Conservation (phyloP, 2,329 filamentous ascomycete species). For the Truncatella angustata region DNA sequence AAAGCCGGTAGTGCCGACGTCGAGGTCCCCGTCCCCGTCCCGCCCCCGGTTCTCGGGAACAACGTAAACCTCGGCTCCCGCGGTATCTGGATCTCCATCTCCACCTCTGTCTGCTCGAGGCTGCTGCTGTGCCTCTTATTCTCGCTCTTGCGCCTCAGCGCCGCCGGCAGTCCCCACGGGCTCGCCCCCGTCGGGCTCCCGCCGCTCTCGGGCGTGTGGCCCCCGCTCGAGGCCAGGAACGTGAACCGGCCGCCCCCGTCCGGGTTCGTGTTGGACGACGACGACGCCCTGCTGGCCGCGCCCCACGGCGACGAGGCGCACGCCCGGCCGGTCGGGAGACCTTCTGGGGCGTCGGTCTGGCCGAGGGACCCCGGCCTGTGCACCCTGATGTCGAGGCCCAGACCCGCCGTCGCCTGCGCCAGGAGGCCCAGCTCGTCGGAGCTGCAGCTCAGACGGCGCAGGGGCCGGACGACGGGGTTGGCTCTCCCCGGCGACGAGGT, state of each 20-base stretch:
- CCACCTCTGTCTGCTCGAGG: background rate
- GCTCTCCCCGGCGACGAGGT: no score
- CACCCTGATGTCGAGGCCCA: background rate
- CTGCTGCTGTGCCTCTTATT: background rate
- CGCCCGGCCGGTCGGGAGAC: no score
- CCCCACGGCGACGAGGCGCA: no score
- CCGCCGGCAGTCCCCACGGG: background rate
- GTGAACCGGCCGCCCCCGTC: constrained; percentile 5
- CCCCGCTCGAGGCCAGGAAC: background rate
- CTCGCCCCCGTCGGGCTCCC: background rate
- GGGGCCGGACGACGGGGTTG: background rate
- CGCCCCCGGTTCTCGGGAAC: background rate
- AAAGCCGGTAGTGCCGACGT: background rate
- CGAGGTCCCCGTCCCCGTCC: background rate
- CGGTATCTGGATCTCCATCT: background rate
- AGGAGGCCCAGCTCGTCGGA: background rate
- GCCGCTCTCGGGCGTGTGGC: constrained; percentile 1
- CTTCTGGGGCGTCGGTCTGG: no score
- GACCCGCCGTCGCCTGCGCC: background rate
- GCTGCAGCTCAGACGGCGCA: background rate
- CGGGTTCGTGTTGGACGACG: background rate
- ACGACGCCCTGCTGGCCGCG: no score
- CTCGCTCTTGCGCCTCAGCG: background rate
- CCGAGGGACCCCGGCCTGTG: background rate
- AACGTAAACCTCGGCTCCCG: background rate